phyloP scores from a whole-genome alignment of 2,329 filamentous ascomycete species.

The Trichoderma oligosporum region DNA sequence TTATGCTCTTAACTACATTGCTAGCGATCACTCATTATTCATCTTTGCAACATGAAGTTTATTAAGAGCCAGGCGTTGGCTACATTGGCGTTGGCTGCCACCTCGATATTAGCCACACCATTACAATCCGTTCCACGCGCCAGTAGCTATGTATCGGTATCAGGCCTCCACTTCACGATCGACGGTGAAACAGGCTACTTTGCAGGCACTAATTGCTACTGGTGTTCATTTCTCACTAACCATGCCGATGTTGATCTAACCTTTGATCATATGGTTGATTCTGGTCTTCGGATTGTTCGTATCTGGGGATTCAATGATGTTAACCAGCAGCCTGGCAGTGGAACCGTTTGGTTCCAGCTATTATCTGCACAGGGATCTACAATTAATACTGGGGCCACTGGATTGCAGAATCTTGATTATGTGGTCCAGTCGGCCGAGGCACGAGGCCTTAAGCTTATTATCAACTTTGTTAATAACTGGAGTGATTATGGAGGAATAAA shows the following conservation, averaged over 20 bases:
- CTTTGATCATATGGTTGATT: constrained; percentile 44
- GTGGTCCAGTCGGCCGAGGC: constrained; percentile 58
- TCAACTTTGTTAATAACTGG: constrained; percentile 67
- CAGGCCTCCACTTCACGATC: constrained; percentile 39
- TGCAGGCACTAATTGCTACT: constrained; percentile 55
- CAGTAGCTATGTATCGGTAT: constrained; percentile 24
- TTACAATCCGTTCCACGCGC: constrained; percentile 3
- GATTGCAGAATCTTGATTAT: constrained; percentile 58
- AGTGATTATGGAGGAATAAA: constrained; percentile 62
- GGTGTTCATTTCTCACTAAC: constrained; percentile 49
- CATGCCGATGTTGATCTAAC: constrained; percentile 54
- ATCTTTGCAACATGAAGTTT: constrained; percentile 6
- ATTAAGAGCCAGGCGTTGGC: neutral
- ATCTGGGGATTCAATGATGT: constrained; percentile 62
- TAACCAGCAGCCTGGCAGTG: constrained; percentile 31
- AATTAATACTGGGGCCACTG: constrained; percentile 60
- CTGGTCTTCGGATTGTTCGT: constrained; percentile 55
- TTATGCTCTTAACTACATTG: neutral
- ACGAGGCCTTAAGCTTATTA: constrained; percentile 59
- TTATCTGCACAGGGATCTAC: constrained; percentile 47
- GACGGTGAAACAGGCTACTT: constrained; percentile 47
- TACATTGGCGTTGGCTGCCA: neutral
- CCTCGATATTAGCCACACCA: neutral
- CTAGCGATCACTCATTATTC: neutral
- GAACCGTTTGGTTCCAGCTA: constrained; percentile 48